Conservation (phyloP, 2,329 filamentous ascomycete species). For the Fusarium mangiferae region DNA sequence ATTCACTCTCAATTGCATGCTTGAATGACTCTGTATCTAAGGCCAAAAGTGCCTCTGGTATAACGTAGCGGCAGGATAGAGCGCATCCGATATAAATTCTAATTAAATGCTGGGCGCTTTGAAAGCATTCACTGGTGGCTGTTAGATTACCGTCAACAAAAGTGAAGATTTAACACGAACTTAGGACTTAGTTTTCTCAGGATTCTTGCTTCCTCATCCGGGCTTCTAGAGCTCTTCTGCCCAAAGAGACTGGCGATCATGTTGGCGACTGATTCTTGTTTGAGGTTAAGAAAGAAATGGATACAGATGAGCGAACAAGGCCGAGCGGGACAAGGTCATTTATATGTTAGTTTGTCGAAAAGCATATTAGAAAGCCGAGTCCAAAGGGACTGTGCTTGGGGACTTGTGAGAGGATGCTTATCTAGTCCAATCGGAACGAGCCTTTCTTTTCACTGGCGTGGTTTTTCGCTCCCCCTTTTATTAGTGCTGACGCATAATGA, state of each 20-base stretch:
- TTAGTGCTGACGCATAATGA: background rate
- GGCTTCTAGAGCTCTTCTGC: background rate
- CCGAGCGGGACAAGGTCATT: background rate
- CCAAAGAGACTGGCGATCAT: background rate
- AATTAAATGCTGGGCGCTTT: background rate
- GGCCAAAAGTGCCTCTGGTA: background rate
- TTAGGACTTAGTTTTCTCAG: background rate
- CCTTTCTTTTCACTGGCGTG: background rate
- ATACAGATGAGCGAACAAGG: background rate
- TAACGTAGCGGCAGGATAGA: background rate
- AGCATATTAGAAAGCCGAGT: background rate
- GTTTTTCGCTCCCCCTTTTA: background rate
- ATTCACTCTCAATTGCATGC: background rate
- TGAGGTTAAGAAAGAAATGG: background rate
- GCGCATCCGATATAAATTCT: background rate
- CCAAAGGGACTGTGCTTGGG: background rate
- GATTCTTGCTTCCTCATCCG: background rate
- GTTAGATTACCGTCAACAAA: accelerated
- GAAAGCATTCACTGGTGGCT: background rate
- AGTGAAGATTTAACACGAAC: background rate
- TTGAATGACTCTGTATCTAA: background rate
- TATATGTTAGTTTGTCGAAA: background rate
- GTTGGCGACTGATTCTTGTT: accelerated
- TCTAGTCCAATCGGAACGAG: background rate
- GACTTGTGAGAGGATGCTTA: background rate